Conservation (phyloP, 2,329 filamentous ascomycete genomes). For the Aspergillus novoparasiticus region DNA sequence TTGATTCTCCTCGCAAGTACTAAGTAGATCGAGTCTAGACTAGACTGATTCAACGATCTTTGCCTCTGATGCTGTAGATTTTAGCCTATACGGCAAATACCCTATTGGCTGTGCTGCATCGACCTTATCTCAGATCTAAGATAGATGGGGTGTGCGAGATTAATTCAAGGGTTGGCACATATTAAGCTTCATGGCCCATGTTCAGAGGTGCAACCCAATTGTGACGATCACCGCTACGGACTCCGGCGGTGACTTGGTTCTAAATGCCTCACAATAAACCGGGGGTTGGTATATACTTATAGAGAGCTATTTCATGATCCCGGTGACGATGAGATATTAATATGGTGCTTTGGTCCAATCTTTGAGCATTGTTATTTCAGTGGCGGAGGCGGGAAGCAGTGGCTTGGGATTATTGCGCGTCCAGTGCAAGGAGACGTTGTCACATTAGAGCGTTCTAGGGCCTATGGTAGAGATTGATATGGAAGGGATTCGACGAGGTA, state of each 20-base stretch:
- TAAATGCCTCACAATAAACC: neutral
- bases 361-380: neutral
- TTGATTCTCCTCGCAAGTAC: neutral
- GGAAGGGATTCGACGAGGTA: neutral
- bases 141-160: neutral
- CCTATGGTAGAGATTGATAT: neutral
- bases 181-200: neutral
- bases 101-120: neutral
- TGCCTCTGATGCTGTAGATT: neutral
- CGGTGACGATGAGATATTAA: neutral
- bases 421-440: neutral
- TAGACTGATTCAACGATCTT: neutral
- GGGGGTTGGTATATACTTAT: neutral
- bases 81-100: neutral
- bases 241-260: neutral
- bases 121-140: neutral
- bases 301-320: neutral
- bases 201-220: neutral
- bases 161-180: neutral
- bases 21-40: neutral
- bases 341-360: neutral
- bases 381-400: neutral
- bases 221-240: neutral
- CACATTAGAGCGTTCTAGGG: neutral
- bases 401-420: neutral